A percentile compares a stretch with the other conserved stretches of the same genome.
phyloP scores from a whole-genome alignment of 768 basidiomycete species.

The Mycena capillaripes region DNA sequence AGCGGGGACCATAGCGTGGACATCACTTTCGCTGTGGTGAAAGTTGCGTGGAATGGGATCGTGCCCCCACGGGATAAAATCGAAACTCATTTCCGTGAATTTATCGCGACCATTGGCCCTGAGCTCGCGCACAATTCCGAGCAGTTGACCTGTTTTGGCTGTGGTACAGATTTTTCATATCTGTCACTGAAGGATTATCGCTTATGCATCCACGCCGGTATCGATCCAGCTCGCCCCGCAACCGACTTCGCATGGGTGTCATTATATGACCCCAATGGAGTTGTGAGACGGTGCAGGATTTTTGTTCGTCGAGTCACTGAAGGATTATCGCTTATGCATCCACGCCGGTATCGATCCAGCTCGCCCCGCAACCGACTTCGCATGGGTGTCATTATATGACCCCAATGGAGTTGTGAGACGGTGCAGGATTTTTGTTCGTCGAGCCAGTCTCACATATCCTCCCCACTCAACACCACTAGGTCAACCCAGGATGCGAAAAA shows the following conservation, averaged over 20 bases:
- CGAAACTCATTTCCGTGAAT: not conserved
- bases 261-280: not conserved
- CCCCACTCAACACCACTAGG: not conserved
- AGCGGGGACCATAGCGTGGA: not conserved
- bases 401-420: not conserved
- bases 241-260: constrained; percentile 2
- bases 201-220: not conserved
- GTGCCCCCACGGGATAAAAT: not conserved
- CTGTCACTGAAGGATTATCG: not conserved
- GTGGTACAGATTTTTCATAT: not conserved
- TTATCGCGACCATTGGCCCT: not conserved
- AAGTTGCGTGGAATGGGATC: not conserved
- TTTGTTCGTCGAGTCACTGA: not conserved
- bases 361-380: not conserved
- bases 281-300: not conserved
- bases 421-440: not conserved
- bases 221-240: not conserved
- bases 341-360: not conserved
- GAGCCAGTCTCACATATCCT: not conserved
- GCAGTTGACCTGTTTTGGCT: not conserved
- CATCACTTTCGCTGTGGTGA: not conserved
- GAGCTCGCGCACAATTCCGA: constrained; percentile 19
- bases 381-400: not conserved
- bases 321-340: too few species aligned
- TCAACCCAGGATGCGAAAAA: constrained; percentile 1